These are phyloP conservation scores for Batrachochytrium dendrobatidis DNA, from an alignment of 371 early-diverging fungal genomes.

Conservation along the genomic window DNA sequence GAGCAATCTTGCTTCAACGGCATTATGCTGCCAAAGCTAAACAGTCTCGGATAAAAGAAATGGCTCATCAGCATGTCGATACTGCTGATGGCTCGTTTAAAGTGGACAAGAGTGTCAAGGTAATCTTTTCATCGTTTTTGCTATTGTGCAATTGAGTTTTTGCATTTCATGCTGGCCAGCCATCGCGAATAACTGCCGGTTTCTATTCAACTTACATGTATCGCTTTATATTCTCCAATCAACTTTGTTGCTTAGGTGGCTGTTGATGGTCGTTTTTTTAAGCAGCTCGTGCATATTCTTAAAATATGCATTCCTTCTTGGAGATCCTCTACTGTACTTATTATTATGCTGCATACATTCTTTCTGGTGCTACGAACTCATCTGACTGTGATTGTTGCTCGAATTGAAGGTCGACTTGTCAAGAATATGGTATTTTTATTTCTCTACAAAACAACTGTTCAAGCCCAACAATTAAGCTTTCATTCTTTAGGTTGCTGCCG, in stretches of 20 bases:
- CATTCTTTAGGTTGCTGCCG: constrained; percentile 54
- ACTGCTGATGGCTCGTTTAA: not conserved
- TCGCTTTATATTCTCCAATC: not conserved
- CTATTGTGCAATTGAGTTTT: not conserved
- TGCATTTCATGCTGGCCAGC: no score
- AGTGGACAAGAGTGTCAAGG: constrained; percentile 2
- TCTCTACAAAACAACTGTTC: not conserved
- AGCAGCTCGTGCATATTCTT: constrained; percentile 34
- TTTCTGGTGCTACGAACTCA: constrained; percentile 88
- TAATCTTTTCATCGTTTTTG: not conserved
- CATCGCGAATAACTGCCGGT: no score
- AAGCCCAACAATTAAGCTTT: not conserved
- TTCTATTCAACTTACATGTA: not conserved
- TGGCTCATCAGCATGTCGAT: no score
- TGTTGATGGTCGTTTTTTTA: constrained; percentile 33
- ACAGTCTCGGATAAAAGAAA: no score
- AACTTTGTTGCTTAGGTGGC: constrained; percentile 19
- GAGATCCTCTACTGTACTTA: constrained; percentile 61
- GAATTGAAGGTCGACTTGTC: constrained; percentile 45
- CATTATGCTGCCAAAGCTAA: no score
- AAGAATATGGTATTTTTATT: constrained; percentile 67
- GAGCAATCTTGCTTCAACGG: no score
- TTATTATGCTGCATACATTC: constrained; percentile 71
- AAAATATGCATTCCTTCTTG: constrained; percentile 33
- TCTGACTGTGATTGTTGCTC: constrained; percentile 68